phyloP scores from a whole-genome alignment of 768 basidiomycete genomes.

The Chalciporus pseudorubinellus region DNA sequence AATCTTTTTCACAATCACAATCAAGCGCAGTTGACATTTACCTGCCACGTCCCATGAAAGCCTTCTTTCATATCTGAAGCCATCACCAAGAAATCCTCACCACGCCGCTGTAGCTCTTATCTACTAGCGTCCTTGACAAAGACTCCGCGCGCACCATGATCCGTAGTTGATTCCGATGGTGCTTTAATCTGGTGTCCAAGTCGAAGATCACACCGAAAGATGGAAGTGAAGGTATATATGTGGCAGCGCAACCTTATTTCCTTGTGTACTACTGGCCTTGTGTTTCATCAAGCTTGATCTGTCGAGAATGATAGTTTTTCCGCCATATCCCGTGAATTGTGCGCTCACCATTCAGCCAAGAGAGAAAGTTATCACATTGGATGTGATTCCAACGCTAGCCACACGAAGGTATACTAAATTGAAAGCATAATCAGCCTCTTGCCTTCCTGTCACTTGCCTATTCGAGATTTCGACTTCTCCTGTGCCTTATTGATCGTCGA shows the following conservation, averaged over 20 bases:
- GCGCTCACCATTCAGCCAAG: neutral
- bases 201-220: neutral
- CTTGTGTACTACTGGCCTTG: neutral
- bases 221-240: neutral
- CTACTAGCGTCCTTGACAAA: neutral
- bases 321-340: neutral
- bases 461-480: too few species aligned
- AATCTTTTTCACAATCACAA: neutral
- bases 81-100: neutral
- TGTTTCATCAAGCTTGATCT: neutral
- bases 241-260: neutral
- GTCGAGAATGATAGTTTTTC: neutral
- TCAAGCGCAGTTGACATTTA: neutral
- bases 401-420: too few species aligned
- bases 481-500: neutral
- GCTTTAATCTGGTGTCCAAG: neutral
- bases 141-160: neutral
- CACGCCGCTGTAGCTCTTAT: neutral
- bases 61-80: neutral
- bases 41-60: neutral
- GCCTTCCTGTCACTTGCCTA: too few species aligned
- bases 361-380: too few species aligned
- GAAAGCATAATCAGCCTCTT: too few species aligned
- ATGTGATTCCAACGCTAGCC: too few species aligned
- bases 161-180: neutral